phyloP scores from a whole-genome alignment of 306 rosid species.

The Quercus agrifolia region DNA sequence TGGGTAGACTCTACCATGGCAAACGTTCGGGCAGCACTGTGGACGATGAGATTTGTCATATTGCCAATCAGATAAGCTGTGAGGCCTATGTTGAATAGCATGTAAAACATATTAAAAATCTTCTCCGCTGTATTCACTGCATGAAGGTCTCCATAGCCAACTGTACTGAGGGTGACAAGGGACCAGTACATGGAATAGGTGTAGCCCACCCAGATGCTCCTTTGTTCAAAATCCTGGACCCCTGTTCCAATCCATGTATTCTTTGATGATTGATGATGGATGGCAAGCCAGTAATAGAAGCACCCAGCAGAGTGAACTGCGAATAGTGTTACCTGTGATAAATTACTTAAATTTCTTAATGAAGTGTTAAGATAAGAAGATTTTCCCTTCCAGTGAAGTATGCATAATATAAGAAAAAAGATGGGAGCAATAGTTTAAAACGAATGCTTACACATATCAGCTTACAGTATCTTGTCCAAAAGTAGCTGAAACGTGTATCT shows the following conservation, averaged over 20 bases:
- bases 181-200: slow-evolving; percentile 83
- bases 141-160: slow-evolving; percentile 87
- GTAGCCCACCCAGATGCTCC: slow-evolving; percentile 58
- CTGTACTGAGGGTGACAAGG: slow-evolving; percentile 73
- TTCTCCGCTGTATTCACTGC: slow-evolving; percentile 78
- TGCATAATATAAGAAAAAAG: neutral
- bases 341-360: slow-evolving; percentile 11
- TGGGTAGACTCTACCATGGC: slow-evolving; percentile 37
- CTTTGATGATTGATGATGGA: slow-evolving; percentile 33
- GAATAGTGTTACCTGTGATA: slow-evolving; percentile 64
- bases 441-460: slow-evolving; percentile 64
- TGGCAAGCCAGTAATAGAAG: slow-evolving; percentile 77
- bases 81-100: slow-evolving; percentile 91
- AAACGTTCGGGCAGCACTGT: slow-evolving; percentile 56
- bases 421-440: neutral
- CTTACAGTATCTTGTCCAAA: slow-evolving; percentile 56
- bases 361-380: neutral
- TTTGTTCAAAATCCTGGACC: slow-evolving; percentile 40
- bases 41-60: slow-evolving; percentile 89
- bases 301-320: slow-evolving; percentile 89
- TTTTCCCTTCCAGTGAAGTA: neutral
- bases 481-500: slow-evolving; percentile 78
- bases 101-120: slow-evolving; percentile 59
- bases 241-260: slow-evolving; percentile 73
- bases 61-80: slow-evolving; percentile 80